phyloP scores from a whole-genome alignment of 768 basidiomycete genomes.

The Boletus speciosus region DNA sequence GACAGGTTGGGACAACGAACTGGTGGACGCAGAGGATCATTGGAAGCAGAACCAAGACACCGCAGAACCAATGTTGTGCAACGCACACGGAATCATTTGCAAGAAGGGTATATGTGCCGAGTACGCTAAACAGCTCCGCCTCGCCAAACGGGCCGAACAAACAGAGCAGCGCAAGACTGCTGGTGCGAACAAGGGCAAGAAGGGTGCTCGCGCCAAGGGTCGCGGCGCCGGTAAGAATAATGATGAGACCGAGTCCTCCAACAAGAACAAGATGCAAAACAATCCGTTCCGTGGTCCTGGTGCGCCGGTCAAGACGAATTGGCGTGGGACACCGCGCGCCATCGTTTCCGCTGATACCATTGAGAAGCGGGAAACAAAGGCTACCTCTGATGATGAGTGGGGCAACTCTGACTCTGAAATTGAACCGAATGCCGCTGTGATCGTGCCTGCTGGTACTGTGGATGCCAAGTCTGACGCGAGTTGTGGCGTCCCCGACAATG shows the following conservation, averaged over 20 bases:
- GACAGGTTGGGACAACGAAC: conserved; percentile 14
- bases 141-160: conserved; percentile 13
- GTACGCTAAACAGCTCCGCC: conserved; percentile 29
- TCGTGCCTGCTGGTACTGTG: background rate
- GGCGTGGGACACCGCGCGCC: conserved; percentile 27
- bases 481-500: conserved; percentile 22
- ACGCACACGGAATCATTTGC: conserved; percentile 34
- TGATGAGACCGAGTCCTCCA: background rate
- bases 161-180: conserved; percentile 16
- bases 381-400: conserved; percentile 16
- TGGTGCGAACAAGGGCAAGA: conserved; percentile 21
- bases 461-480: conserved; percentile 18
- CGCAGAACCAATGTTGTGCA: conserved; percentile 21
- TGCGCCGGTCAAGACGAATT: conserved; percentile 30
- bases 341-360: conserved; percentile 26
- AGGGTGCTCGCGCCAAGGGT: conserved; percentile 12
- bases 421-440: conserved; percentile 5
- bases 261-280: conserved; percentile 3
- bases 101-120: conserved; percentile 36
- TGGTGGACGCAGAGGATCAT: conserved; percentile 21
- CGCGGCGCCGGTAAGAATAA: conserved; percentile 9
- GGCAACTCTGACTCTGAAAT: conserved; percentile 17
- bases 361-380: conserved; percentile 22
- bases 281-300: conserved; percentile 28
- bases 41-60: conserved; percentile 16